Conservation (phyloP, 2,329 filamentous ascomycete species). For the Neonectria punicea region DNA sequence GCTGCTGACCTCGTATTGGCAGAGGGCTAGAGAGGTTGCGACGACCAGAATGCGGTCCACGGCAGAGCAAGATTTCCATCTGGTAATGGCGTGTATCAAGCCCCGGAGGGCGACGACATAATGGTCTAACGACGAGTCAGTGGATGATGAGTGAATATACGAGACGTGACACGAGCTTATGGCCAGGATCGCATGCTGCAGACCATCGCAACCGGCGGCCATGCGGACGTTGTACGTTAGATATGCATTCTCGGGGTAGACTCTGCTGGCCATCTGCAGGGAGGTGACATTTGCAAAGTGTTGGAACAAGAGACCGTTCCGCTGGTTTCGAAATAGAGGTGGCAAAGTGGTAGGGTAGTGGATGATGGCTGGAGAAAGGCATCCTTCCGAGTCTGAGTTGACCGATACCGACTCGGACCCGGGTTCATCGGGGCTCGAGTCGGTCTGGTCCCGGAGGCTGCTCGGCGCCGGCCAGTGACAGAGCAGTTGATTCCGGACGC, state of each 20-base stretch:
- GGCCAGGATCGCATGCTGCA: conserved; percentile 19
- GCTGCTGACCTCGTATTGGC: conserved; percentile 11
- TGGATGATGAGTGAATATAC: conserved; percentile 7
- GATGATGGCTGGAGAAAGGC: conserved; percentile 8
- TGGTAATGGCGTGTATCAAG: conserved; percentile 17
- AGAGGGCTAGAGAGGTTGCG: conserved; percentile 17
- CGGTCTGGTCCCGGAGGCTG: background rate
- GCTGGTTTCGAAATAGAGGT: conserved; percentile 16
- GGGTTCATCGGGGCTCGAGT: background rate
- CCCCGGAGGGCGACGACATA: conserved; percentile 12
- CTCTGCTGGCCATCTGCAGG: conserved; percentile 16
- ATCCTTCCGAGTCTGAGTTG: background rate
- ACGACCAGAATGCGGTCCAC: conserved; percentile 15
- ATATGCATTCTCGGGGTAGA: conserved; percentile 17
- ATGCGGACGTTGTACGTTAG: conserved; percentile 16
- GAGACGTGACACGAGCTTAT: conserved; percentile 17
- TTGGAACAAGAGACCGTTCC: conserved; percentile 13
- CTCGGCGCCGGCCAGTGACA: conserved; percentile 11
- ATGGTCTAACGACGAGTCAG: conserved; percentile 16
- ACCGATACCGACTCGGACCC: background rate
- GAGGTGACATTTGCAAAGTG: conserved; percentile 19
- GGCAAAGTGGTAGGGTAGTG: conserved; percentile 10
- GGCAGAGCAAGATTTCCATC: conserved; percentile 15
- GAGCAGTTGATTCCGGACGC: conserved; percentile 16
- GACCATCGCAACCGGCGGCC: conserved; percentile 3